phyloP scores from a whole-genome alignment of 495 filamentous ascomycete species.

The Endocarpon pusillum region DNA sequence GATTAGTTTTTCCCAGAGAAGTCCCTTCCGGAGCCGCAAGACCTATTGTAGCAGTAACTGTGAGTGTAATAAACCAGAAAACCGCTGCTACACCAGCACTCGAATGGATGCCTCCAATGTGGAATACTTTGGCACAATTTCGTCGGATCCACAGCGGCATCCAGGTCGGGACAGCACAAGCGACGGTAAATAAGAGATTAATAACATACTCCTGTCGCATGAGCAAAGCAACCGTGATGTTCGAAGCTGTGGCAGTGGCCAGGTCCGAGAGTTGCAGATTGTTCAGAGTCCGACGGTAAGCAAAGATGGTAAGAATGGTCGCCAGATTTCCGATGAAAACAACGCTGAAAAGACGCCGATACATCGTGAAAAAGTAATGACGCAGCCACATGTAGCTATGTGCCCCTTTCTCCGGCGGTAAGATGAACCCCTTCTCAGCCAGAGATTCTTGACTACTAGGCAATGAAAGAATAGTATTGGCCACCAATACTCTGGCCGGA shows the following conservation, averaged over 20 bases:
- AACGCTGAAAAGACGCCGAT: constrained; percentile 15
- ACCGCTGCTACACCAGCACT: constrained; percentile 35
- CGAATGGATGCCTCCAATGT: constrained; percentile 42
- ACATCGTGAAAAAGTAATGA: constrained; percentile 4
- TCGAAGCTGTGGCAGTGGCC: constrained; percentile 23
- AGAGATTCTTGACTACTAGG: constrained; percentile 2
- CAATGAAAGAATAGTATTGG: too few relatives aligned
- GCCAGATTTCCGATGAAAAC: constrained; percentile 11
- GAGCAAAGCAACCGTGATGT: constrained; percentile 25
- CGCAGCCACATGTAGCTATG: constrained; percentile 2
- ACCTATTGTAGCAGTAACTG: constrained; percentile 10
- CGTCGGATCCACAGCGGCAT: constrained; percentile 36
- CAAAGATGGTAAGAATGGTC: constrained; percentile 3
- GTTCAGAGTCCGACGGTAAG: constrained; percentile 4
- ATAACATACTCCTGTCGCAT: constrained; percentile 37
- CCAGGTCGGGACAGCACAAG: constrained; percentile 26
- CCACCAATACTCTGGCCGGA: too few relatives aligned
- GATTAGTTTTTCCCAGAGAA: constrained; percentile 2
- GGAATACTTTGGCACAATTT: constrained; percentile 40
- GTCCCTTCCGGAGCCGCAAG: constrained; percentile 7
- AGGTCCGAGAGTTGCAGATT: constrained; percentile 13
- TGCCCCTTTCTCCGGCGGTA: constrained; percentile 4
- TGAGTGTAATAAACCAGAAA: constrained; percentile 14
- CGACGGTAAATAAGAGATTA: constrained; percentile 39
- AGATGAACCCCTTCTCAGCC: constrained; percentile 1